Base-by-base conservation (phyloP, 2,329 filamentous ascomycete species). In the Sporothrix brunneoviolacea region DNA sequence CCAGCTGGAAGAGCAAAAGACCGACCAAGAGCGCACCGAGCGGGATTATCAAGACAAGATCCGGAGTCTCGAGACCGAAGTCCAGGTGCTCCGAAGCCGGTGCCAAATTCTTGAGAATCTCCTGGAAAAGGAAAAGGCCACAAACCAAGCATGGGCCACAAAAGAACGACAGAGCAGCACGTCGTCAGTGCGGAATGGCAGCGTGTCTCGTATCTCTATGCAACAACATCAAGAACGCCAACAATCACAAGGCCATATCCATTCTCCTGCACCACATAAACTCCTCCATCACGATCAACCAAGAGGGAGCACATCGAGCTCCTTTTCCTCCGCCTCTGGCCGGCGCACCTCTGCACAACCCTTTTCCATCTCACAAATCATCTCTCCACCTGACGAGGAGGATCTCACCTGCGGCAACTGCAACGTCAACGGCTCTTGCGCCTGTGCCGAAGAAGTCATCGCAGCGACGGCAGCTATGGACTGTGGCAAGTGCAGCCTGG, bases 401-500 rank as follows among this genome's bases (percentile, higher is more conserved):
- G 61, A 65, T 8, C 63, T 75, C 28, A 72, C 72, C 2, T 84
- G 81, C 60, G 80, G 79, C 22, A 72, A 72, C 27, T 84, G 80
- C 59, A 71, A 71, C 18, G 68, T 75, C 8, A 69, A 68, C 22
- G 74, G 75, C 6, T 64, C 66, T 3, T 84, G 81, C 62, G 74
- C 75, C 10, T 84, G 81, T 61, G 75, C 76, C 43, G 79, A 83
- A 19, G 72, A 79, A 54, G 78, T 73, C 27, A 67, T 83, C 41
- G 70, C 72, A 37, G 70, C 71, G n/a, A 69, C 68, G n/a, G 69
- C 76, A 30, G 62, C 72, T 7, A 62, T 77, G 21, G 82, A 79
- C 19, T 90, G 85, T 62, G 80, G 77, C 43, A 81, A 80, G 50
- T 90, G 86, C 63, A 78, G 75, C 16, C 67, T 80, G 8, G 79